Base-by-base conservation (phyloP, 176 grass and related monocot genomes). In the Oryza punctata region DNA sequence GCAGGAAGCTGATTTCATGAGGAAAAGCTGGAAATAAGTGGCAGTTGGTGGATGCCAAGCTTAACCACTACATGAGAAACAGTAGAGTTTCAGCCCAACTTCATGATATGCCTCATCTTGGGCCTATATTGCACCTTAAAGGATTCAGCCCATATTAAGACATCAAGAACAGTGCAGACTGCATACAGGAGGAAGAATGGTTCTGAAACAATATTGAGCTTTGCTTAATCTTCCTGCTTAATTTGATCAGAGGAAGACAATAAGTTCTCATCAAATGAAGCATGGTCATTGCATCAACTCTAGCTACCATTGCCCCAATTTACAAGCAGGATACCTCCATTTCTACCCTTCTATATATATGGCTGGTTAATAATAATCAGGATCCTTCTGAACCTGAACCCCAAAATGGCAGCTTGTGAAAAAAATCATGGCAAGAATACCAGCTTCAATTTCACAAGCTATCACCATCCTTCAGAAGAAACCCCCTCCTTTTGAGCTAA, bases 401-500 rank as follows among this genome's bases (percentile, higher is more conserved):
- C 91, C 87, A 90, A 93, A 93, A 90, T 74, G 63, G 82, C 43
- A 81, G 88, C 81, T 75, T 54, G 67, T 85, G 84, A 89, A 80
- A 41, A 8, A 8, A 75, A 19, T 67, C 75, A 80, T 44, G 37
- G 78, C 63, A 28, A 54, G 64, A 67, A 8, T 0, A 61, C 79
- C 57, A 61, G 16, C n/a, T 78, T 49, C 27, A 11, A 21, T 30
- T 41, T 91, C 87, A 85, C 73, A 47, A 65, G 86, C 90, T 72
- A 90, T 90, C 70, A 81, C 90, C 87, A 75, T 64, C 80, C 63
- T 78, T 74, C 88, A 86, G 87, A 95, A 88, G 90, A 81, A 86
- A 66, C 47, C 64, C 64, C 21, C 83, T 77, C 57, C 47, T 75
- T 61, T 21, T 40, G 32, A 33, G 32, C 32, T 33, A 80, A n/a